Evolutionary conservation across 495 filamentous ascomycete species (phyloP).

Genomic region (Massariosphaeria phaeospora): DNA sequence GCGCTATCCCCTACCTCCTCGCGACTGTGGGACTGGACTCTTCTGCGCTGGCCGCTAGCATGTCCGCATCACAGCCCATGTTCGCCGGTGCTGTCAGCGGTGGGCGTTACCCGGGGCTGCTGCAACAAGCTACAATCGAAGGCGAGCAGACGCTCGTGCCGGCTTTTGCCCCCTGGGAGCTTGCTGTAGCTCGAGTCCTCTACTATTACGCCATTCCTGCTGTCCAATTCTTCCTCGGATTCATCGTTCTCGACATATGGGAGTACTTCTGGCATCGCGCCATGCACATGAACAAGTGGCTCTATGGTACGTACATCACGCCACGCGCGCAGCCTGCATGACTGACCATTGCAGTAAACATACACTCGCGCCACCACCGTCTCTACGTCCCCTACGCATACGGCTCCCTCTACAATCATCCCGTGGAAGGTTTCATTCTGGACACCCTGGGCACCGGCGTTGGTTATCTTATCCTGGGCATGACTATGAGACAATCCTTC

Average conservation of each 20-base stretch:
- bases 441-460: conserved; percentile 83
- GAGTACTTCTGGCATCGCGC: conserved; percentile 93
- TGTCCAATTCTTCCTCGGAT: conserved; percentile 66
- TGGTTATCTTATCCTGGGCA: conserved; percentile 68
- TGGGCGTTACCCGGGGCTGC: conserved; percentile 63
- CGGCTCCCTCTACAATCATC: conserved; percentile 94
- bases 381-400: conserved; percentile 97
- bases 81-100: conserved; percentile 66
- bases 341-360: conserved; percentile 54
- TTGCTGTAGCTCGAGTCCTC: conserved; percentile 63
- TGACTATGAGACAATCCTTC: conserved; percentile 76
- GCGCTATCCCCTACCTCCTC: conserved; percentile 57
- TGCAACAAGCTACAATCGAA: conserved; percentile 26
- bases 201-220: conserved; percentile 75
- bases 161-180: conserved; percentile 66
- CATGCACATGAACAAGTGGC: conserved; percentile 93
- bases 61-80: conserved; percentile 50
- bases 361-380: conserved; percentile 91
- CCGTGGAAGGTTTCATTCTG: conserved; percentile 84
- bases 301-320: conserved; percentile 69
- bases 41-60: conserved; percentile 39
- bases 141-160: conserved; percentile 32
- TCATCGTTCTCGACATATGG: conserved; percentile 82
- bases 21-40: conserved; percentile 42
- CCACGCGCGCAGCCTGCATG: conserved; percentile 13